Evolutionary conservation across 2,329 filamentous ascomycete species (phyloP).

Genomic region (Pseudogymnoascus sp.): DNA sequence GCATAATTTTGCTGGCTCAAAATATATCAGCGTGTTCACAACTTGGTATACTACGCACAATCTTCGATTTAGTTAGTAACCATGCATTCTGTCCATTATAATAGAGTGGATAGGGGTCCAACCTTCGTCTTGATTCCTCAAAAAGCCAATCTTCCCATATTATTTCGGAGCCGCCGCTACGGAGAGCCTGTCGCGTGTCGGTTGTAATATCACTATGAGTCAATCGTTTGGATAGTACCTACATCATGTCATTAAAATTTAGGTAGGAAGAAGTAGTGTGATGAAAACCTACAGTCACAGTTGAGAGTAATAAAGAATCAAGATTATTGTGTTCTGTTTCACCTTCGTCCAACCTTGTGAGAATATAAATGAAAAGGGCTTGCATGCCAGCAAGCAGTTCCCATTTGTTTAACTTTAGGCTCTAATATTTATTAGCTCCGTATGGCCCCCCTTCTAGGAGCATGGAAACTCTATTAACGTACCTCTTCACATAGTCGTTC

Average conservation of each 20-base stretch:
- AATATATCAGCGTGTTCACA: conserved; percentile 39
- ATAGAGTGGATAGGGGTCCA: conserved; percentile 15
- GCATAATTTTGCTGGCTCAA: conserved; percentile 37
- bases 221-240: conserved; percentile 20
- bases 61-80: conserved; percentile 27
- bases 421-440: conserved; percentile 24
- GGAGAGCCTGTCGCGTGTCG: conserved; percentile 18
- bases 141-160: conserved; percentile 39
- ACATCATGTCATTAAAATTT: conserved; percentile 13
- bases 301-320: conserved; percentile 34
- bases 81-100: not conserved
- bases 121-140: conserved; percentile 37
- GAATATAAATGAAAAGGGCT: conserved; percentile 39
- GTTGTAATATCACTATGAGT: conserved; percentile 16
- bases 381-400: conserved; percentile 39
- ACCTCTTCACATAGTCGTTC: conserved; percentile 35
- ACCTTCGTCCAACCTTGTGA: conserved; percentile 39
- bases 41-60: conserved; percentile 36
- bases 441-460: not conserved
- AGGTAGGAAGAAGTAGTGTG: not conserved
- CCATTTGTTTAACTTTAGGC: conserved; percentile 32
- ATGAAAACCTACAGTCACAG: conserved; percentile 31
- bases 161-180: conserved; percentile 22
- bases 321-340: conserved; percentile 39
- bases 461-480: conserved; percentile 18